Conservation (phyloP, 306 rosid species). For the Quercus berberidifolia region DNA sequence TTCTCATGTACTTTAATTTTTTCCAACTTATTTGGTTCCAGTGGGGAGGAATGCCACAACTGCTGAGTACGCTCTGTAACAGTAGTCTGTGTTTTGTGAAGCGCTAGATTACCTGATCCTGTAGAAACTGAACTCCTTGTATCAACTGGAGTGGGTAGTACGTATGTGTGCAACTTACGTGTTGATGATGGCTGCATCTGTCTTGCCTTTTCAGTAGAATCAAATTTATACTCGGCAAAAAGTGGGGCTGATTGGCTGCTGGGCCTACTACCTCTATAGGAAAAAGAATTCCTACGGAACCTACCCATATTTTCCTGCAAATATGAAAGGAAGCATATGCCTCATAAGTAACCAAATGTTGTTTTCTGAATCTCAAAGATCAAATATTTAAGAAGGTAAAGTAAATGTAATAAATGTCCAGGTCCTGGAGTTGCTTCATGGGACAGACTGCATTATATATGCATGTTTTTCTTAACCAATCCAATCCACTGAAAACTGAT, state of each 20-base stretch:
- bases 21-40: constrained; percentile 56
- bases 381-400: constrained; percentile 4
- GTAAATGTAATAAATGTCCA: constrained; percentile 5
- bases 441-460: background rate
- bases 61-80: constrained; percentile 47
- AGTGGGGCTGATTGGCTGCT: constrained; percentile 96
- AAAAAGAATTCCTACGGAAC: constrained; percentile 45
- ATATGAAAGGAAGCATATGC: constrained; percentile 11
- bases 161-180: constrained; percentile 76
- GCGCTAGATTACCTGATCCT: constrained; percentile 40
- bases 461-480: background rate
- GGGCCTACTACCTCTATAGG: constrained; percentile 37
- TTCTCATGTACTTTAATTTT: constrained; percentile 42
- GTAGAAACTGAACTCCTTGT: constrained; percentile 48
- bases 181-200: constrained; percentile 69
- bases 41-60: constrained; percentile 78
- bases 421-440: background rate
- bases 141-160: constrained; percentile 82
- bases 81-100: constrained; percentile 34
- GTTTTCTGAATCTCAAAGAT: background rate
- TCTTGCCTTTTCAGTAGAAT: constrained; percentile 57
- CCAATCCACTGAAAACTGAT: background rate
- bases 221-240: constrained; percentile 57
- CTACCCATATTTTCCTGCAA: constrained; percentile 70
- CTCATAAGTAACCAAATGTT: constrained; percentile 1